Percentiles rank a stretch among this genome's conserved stretches.
phyloP scores from a whole-genome alignment of 805 yeast species.

The Sugiyamaella smithiae region DNA sequence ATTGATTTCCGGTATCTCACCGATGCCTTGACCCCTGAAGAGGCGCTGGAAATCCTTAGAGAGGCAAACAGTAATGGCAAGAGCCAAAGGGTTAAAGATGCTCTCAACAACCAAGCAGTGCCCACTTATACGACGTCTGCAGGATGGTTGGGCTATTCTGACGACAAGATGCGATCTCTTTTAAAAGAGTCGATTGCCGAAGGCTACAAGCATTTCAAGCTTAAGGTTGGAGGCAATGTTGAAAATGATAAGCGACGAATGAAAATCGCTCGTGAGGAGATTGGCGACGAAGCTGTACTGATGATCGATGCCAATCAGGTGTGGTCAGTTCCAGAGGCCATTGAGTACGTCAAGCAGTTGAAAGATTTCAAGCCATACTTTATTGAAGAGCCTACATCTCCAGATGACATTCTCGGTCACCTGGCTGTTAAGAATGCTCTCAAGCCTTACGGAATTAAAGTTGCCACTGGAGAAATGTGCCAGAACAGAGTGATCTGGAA shows the following conservation, averaged over 20 bases:
- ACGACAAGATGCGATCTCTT: constrained; percentile 40
- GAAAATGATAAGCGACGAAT: constrained; percentile 39
- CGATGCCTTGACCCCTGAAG: constrained; percentile 45
- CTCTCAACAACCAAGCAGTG: constrained; percentile 37
- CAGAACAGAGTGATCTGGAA: constrained; percentile 37
- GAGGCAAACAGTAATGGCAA: constrained; percentile 33
- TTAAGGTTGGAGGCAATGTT: constrained; percentile 42
- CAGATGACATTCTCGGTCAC: constrained; percentile 37
- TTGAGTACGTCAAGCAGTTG: constrained; percentile 32
- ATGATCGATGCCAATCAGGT: constrained; percentile 40
- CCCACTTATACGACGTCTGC: constrained; percentile 47
- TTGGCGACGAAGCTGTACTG: constrained; percentile 38
- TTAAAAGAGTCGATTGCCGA: constrained; percentile 35
- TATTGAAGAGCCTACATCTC: constrained; percentile 39
- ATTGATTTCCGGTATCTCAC: constrained; percentile 43
- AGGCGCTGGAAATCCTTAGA: constrained; percentile 37
- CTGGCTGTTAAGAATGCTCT: constrained; percentile 32
- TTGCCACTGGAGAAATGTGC: constrained; percentile 39
- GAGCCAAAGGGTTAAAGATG: constrained; percentile 35
- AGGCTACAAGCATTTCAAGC: constrained; percentile 43
- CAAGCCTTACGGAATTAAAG: constrained; percentile 33
- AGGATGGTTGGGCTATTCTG: constrained; percentile 44
- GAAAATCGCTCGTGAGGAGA: constrained; percentile 38
- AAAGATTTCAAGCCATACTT: constrained; percentile 36
- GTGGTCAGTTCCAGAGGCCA: constrained; percentile 38